Evolutionary conservation across 75 land plant species (phyloP).

Genomic region (Ceratopteris richardii): DNA sequence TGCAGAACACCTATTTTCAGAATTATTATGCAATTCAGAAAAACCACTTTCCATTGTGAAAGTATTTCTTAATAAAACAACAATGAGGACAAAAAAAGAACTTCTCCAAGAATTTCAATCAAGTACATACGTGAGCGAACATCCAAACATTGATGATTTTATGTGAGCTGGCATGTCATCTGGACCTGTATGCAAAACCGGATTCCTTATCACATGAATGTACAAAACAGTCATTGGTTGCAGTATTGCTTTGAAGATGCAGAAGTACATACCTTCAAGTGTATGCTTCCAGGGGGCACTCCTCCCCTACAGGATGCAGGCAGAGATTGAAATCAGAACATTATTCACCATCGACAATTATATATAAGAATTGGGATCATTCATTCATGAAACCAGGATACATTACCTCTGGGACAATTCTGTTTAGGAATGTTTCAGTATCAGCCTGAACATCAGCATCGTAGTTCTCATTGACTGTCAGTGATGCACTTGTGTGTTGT

Average conservation of each 20-base stretch:
- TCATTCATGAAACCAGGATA: too few species aligned
- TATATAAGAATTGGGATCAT: too few species aligned
- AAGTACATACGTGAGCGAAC: slow-evolving; percentile 61
- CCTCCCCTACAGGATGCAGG: slow-evolving; percentile 47
- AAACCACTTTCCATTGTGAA: too few species aligned
- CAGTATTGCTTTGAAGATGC: too few species aligned
- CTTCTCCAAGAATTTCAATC: too few species aligned
- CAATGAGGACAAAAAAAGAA: not conserved
- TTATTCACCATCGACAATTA: too few species aligned
- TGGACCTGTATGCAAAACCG: slow-evolving; percentile 82
- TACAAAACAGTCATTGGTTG: too few species aligned
- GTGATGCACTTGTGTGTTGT: slow-evolving; percentile 97
- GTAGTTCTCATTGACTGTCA: slow-evolving; percentile 96
- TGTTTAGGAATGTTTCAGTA: slow-evolving; percentile 88
- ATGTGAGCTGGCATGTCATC: slow-evolving; percentile 99
- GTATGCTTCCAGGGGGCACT: slow-evolving; percentile 98
- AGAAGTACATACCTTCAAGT: slow-evolving; percentile 60
- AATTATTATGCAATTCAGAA: too few species aligned
- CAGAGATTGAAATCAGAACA: not conserved
- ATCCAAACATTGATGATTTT: slow-evolving; percentile 98
- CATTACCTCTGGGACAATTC: slow-evolving; percentile 85
- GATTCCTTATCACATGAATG: too few species aligned
- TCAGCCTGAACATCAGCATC: slow-evolving; percentile 92
- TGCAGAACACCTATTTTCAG: too few species aligned
- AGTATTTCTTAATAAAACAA: too few species aligned